Evolutionary conservation across 164 flowering plant genomes (phyloP), one percentile per base, ranked within the genome.

Genomic region (Paratinospora sagittata): DNA sequence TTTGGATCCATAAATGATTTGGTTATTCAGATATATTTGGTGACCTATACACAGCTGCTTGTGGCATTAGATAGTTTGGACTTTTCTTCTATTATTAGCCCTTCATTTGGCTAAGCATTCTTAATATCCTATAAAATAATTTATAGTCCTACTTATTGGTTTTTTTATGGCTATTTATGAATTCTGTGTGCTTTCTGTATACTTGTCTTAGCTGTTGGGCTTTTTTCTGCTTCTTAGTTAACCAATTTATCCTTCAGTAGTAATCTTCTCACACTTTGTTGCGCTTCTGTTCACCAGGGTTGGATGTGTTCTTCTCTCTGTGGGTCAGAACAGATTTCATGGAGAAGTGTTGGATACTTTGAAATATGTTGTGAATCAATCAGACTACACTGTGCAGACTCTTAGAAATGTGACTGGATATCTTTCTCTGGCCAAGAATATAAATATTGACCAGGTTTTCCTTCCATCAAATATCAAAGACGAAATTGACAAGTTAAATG

Each of bases 291-390:
- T 68, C 24, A 26, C 61, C 97, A 95, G 98, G 84, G 76, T 77
- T 74, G 98, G 98, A 43, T 90, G 98, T 66, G 87, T 95, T 70
- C 84, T 92, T 78, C 92, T 94, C 27, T 87, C 93, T 47, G 85
- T 90, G n/a, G 97, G 97, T 39, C 97, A 95, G 77, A 82, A 79
- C 81, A 79, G 87, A 37, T 90, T 95, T 79, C 91, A 88, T 74
- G 72, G 79, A 21, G 96, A 89, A 82, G 88, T 77, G 30, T 61
- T 90, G 75, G 75, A 78, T 62, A 90, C 97, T 3, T 37, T 92
- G 76, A 81, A 84, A 3, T 95, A 85, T 81, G 93, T 95, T 30
- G 92, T 90, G 36, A 89, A 89, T 78, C 96, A 89, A 77, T 95
- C 98, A 36, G 97, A 95, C 75, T 90, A 85, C 82, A 92, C 92